phyloP scores from a whole-genome alignment of 2,329 filamentous ascomycete genomes.

The Cordyceps militaris region DNA sequence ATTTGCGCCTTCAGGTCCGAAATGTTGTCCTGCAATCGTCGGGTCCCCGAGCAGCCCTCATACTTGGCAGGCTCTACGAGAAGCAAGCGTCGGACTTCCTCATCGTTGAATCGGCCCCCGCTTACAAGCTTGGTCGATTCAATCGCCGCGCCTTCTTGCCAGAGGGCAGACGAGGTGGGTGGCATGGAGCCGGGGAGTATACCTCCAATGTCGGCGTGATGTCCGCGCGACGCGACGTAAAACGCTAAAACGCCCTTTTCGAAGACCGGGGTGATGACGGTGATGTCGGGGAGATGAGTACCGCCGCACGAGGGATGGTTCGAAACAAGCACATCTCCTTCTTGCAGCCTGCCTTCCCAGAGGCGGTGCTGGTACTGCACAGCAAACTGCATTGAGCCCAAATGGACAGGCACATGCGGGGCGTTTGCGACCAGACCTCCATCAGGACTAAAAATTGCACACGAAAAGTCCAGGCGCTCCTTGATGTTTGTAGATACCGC shows the following conservation, averaged over 20 bases:
- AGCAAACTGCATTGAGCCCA: constrained; percentile 74
- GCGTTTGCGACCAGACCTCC: constrained; percentile 69
- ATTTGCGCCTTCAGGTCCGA: constrained; percentile 84
- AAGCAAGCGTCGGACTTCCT: constrained; percentile 63
- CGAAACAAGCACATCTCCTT: constrained; percentile 31
- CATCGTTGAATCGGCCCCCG: constrained; percentile 71
- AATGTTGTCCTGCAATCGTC: constrained; percentile 74
- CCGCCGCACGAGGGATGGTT: constrained; percentile 30
- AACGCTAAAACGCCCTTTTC: constrained; percentile 35
- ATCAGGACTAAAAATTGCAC: constrained; percentile 68
- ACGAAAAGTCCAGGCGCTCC: constrained; percentile 74
- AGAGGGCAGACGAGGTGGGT: constrained; percentile 59
- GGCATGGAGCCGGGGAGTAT: constrained; percentile 81
- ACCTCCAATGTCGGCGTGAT: constrained; percentile 66
- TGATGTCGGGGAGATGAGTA: constrained; percentile 33
- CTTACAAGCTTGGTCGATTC: constrained; percentile 65
- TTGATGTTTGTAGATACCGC: constrained; percentile 74
- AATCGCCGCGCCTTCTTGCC: constrained; percentile 58
- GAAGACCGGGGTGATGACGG: constrained; percentile 30
- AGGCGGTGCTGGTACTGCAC: constrained; percentile 63
- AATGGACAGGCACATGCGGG: constrained; percentile 68
- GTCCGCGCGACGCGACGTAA: constrained; percentile 60
- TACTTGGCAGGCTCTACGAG: constrained; percentile 67
- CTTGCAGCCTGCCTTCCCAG: constrained; percentile 44
- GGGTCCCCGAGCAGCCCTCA: constrained; percentile 69